These are phyloP conservation scores for Sporobolomyces phaffii DNA, from an alignment of 768 basidiomycete species.

Conservation along the genomic window DNA sequence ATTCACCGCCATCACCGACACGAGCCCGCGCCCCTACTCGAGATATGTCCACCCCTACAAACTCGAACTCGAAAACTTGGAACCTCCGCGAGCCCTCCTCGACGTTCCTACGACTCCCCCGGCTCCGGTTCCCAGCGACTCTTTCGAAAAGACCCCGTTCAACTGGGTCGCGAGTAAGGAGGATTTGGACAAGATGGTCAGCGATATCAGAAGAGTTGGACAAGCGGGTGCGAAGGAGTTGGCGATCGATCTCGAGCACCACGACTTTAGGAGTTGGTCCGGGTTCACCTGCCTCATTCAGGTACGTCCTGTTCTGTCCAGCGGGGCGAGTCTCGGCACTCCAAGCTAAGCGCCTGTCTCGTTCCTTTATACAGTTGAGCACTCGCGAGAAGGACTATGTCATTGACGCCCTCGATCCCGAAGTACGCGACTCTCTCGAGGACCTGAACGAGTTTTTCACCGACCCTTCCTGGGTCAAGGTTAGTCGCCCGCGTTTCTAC, in stretches of 20 bases:
- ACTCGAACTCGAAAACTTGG: slow-evolving; percentile 22
- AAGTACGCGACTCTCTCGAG: slow-evolving; percentile 66
- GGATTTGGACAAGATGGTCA: slow-evolving; percentile 60
- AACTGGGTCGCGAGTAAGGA: slow-evolving; percentile 62
- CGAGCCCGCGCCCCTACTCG: slow-evolving; percentile 13
- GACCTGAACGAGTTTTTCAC: slow-evolving; percentile 71
- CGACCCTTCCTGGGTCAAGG: slow-evolving; percentile 78
- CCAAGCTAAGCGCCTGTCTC: slow-evolving; percentile 84
- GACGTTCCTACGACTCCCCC: slow-evolving; percentile 33
- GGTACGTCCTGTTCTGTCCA: slow-evolving; percentile 54
- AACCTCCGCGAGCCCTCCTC: slow-evolving; percentile 14
- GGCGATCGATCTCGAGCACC: slow-evolving; percentile 91
- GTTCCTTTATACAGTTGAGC: slow-evolving; percentile 43
- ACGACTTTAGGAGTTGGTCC: slow-evolving; percentile 72
- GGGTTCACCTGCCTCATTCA: slow-evolving; percentile 95
- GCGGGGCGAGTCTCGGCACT: too few species aligned
- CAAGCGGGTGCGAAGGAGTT: slow-evolving; percentile 55
- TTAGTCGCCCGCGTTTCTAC: slow-evolving; percentile 43
- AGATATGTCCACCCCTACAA: slow-evolving; percentile 37
- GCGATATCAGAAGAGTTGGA: slow-evolving; percentile 51
- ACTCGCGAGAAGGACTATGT: slow-evolving; percentile 79
- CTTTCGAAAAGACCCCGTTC: slow-evolving; percentile 64
- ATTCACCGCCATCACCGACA: slow-evolving; percentile 12
- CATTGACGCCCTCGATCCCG: slow-evolving; percentile 63
- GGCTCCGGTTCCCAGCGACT: slow-evolving; percentile 11